These are phyloP conservation scores for Colletotrichum agaves DNA, from an alignment of 2,329 filamentous ascomycete species.

Conservation along the genomic window DNA sequence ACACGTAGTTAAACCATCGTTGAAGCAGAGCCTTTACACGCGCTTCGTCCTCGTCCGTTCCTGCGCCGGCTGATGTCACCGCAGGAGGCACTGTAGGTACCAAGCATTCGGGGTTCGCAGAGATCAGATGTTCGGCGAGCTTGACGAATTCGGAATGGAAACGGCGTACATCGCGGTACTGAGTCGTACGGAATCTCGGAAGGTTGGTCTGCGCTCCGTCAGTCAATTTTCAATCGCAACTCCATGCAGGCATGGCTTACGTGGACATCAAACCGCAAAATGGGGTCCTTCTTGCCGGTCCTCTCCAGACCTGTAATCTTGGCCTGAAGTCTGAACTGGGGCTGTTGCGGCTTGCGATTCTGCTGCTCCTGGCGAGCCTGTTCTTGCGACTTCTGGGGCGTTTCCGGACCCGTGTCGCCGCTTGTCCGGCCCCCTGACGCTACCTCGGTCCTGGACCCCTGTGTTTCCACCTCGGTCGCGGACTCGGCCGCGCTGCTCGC, in stretches of 20 bases:
- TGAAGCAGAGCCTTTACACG: conserved; percentile 91
- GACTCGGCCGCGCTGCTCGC: conserved; percentile 56
- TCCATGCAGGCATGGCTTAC: conserved; percentile 63
- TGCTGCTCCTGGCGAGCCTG: conserved; percentile 52
- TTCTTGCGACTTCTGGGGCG: conserved; percentile 41
- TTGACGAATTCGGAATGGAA: conserved; percentile 97
- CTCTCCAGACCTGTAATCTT: conserved; percentile 95
- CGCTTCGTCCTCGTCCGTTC: conserved; percentile 93
- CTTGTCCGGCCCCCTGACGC: conserved; percentile 34
- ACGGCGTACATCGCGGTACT: conserved; percentile 96
- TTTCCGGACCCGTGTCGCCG: conserved; percentile 38
- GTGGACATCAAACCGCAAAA: conserved; percentile 95
- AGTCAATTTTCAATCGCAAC: conserved; percentile 3
- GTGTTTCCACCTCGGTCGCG: conserved; percentile 53
- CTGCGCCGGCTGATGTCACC: conserved; percentile 92
- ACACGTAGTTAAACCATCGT: conserved; percentile 94
- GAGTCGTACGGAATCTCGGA: conserved; percentile 96
- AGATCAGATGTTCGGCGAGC: conserved; percentile 94
- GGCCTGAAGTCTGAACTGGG: conserved; percentile 86
- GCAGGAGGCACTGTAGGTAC: conserved; percentile 95
- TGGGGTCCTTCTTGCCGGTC: conserved; percentile 94
- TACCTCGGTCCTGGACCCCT: conserved; percentile 46
- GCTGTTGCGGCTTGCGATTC: conserved; percentile 68
- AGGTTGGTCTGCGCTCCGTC: conserved; percentile 81
- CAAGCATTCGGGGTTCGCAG: conserved; percentile 94